Evolutionary conservation across 495 filamentous ascomycete species (phyloP).

Genomic region (Lepraria neglecta): DNA sequence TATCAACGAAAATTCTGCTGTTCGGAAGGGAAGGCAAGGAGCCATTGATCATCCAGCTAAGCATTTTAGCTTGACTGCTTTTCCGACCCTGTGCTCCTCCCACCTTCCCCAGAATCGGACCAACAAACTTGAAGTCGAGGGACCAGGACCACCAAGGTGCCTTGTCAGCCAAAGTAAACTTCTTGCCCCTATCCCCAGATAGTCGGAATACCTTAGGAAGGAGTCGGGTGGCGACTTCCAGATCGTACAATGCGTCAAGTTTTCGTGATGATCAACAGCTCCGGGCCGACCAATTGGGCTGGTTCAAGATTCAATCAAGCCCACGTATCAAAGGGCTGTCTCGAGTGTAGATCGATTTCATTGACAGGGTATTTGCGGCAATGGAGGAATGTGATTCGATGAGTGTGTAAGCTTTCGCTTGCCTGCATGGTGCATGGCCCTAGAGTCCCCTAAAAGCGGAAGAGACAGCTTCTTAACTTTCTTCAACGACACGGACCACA

Average conservation of each 20-base stretch:
- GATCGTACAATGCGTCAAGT: constrained; percentile 9
- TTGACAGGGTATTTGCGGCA: background rate
- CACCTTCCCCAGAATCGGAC: background rate
- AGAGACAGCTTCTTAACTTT: constrained; percentile 17
- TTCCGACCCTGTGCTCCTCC: constrained; percentile 6
- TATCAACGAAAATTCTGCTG: constrained; percentile 16
- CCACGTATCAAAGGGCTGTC: constrained; percentile 17
- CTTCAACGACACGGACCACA: constrained; percentile 19
- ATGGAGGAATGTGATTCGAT: background rate
- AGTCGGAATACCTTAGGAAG: background rate
- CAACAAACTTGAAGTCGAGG: background rate
- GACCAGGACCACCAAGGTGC: background rate
- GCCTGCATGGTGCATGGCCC: constrained; percentile 19
- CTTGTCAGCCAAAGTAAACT: background rate
- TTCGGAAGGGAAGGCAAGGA: constrained; percentile 19
- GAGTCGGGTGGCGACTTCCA: background rate
- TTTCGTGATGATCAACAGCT: constrained; percentile 17
- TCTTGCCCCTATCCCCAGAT: background rate
- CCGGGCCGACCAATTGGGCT: constrained; percentile 23
- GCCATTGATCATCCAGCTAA: constrained; percentile 13
- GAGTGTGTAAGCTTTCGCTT: constrained; percentile 14
- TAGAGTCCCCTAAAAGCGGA: constrained; percentile 21
- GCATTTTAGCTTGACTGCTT: constrained; percentile 13
- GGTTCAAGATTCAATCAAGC: constrained; percentile 15
- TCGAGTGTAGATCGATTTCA: constrained; percentile 17